Conservation (phyloP, 495 filamentous ascomycete species). For the Aspergillus sparsus region DNA sequence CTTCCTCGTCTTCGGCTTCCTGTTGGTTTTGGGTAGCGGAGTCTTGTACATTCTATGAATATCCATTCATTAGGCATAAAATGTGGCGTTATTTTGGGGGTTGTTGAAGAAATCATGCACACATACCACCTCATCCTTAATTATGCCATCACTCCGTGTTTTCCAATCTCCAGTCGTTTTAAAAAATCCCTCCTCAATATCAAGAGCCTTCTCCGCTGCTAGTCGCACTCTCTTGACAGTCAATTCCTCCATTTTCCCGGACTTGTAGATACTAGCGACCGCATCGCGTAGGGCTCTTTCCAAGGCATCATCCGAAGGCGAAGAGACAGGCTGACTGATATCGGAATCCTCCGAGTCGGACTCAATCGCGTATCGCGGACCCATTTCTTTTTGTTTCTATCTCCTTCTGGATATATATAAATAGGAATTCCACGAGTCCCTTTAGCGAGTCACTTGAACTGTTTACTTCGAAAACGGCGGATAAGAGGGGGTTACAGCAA, state of each 20-base stretch:
- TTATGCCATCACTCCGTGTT: constrained; percentile 70
- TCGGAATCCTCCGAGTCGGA: constrained; percentile 32
- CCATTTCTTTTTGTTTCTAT: constrained; percentile 28
- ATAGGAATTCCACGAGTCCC: no score
- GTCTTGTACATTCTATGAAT: constrained; percentile 35
- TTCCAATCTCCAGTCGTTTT: constrained; percentile 70
- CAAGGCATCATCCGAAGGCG: constrained; percentile 35
- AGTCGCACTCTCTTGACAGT: constrained; percentile 76
- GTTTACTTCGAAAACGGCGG: no score
- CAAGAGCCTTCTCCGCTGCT: constrained; percentile 63
- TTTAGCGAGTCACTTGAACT: no score
- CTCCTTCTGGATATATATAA: no score
- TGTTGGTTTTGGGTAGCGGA: constrained; percentile 21
- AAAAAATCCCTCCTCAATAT: constrained; percentile 69
- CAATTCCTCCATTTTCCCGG: constrained; percentile 61
- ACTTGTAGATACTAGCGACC: constrained; percentile 58
- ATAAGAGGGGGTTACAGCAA: no score
- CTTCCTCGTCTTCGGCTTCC: constrained; percentile 17
- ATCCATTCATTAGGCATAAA: neutral
- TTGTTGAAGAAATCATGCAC: neutral
- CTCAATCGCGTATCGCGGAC: constrained; percentile 37
- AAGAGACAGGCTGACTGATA: constrained; percentile 26
- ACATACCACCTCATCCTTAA: constrained; percentile 70
- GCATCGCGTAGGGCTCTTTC: constrained; percentile 60
- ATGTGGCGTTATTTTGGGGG: neutral